phyloP scores from a whole-genome alignment of 2,329 filamentous ascomycete genomes.

The Elsinoe arachidis region DNA sequence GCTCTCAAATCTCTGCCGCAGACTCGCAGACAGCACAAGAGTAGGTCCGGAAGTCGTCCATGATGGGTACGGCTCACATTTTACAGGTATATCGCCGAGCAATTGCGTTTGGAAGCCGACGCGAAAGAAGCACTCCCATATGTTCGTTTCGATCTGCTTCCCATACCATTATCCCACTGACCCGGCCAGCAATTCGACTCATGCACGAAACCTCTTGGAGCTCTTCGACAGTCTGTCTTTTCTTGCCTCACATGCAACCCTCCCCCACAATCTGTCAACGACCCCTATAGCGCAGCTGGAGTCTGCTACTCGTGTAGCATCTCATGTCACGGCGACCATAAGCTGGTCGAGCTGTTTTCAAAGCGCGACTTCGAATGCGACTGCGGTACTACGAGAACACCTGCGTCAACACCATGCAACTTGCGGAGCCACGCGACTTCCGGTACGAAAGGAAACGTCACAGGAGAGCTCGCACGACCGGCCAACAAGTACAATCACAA shows the following conservation, averaged over 20 bases:
- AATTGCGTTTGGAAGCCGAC: slow-evolving; percentile 87
- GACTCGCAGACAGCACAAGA: slow-evolving; percentile 48
- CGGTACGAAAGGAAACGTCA: slow-evolving; percentile 66
- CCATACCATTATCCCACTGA: background rate
- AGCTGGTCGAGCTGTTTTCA: slow-evolving; percentile 86
- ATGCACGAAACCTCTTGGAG: slow-evolving; percentile 83
- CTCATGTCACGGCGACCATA: slow-evolving; percentile 91
- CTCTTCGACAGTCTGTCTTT: slow-evolving; percentile 80
- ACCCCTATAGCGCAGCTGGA: slow-evolving; percentile 64
- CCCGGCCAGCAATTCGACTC: slow-evolving; percentile 71
- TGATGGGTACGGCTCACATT: background rate
- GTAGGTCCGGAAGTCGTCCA: slow-evolving; percentile 19
- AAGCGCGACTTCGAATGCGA: slow-evolving; percentile 96
- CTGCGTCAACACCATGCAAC: slow-evolving; percentile 58
- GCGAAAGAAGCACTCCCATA: slow-evolving; percentile 92
- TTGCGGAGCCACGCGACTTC: slow-evolving; percentile 65
- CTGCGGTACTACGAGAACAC: slow-evolving; percentile 79
- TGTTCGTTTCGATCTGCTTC: slow-evolving; percentile 42
- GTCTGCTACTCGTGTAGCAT: slow-evolving; percentile 97
- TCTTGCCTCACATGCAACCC: slow-evolving; percentile 92
- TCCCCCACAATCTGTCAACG: slow-evolving; percentile 53
- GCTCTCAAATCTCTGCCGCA: slow-evolving; percentile 38
- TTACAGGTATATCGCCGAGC: slow-evolving; percentile 71
- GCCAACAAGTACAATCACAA: slow-evolving; percentile 93
- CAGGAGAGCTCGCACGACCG: slow-evolving; percentile 61